Base-by-base conservation (phyloP, 2,329 filamentous ascomycete genomes). In the Beauveria asiatica region DNA sequence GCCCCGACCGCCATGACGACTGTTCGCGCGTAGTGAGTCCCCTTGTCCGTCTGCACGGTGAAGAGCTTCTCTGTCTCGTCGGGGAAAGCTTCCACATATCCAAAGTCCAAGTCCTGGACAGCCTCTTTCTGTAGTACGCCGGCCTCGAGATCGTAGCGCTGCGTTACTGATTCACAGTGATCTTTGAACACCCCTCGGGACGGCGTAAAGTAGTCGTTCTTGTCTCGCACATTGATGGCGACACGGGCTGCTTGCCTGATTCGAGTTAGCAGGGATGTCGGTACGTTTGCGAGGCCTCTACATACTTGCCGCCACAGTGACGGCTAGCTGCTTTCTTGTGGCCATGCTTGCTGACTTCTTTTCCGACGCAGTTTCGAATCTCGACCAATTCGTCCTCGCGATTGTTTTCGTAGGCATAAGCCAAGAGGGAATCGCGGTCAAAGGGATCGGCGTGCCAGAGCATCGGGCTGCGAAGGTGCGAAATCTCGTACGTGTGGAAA, bases 381-480 rank as follows among this genome's bases (percentile, higher is more conserved):
- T 92, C 87, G 51, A 82, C 76, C 9, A 92, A 72, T 66, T 93
- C 88, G 6, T 74, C 72, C 61, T 84, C 80, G n/a, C 84, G 74
- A 0, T 80, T 79, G 19, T 80, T 76, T 60, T 82, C 78, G 66
- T 88, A 84, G 0, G 87, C 81, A 71, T 86, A 89, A 1, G 84
- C 86, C 23, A 92, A 74, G 66, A 93, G 74, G 0, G 86, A 86
- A 73, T 93, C 89, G 1, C 88, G 78, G 70, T 93, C 89, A 1
- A 82, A 78, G 0, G 89, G 89, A 67, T 93, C 89, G 16, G 90
- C 79, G 68, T 94, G 89, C 75, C 91, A 93, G 67, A 92, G 88
- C 86, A 93, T 89, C 0, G 88, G 89, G 65, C 88, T 92, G 17
- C 89, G 80, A 44, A 94, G 75, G 66, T 92, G 83, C 1, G 81